Conservation (phyloP, 495 filamentous ascomycete species). For the Viridothelium virens region DNA sequence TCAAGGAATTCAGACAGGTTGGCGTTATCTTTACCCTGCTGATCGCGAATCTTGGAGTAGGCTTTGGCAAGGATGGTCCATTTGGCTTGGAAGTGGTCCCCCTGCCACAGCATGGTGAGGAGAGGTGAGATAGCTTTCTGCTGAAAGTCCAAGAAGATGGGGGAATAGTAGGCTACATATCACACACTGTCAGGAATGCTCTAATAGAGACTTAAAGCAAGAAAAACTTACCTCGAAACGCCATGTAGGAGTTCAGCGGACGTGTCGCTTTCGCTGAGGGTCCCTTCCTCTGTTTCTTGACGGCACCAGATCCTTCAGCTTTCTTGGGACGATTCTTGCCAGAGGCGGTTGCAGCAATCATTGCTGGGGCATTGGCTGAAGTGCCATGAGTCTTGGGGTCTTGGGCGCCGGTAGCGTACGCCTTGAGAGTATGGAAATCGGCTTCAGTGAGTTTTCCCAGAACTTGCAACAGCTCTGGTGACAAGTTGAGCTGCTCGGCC, state of each 20-base stretch:
- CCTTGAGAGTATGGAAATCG: slow-evolving; percentile 10
- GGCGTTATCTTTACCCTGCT: slow-evolving; percentile 34
- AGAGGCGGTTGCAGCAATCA: slow-evolving; percentile 5
- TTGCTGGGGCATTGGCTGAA: neutral
- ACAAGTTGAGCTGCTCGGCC: slow-evolving; percentile 9
- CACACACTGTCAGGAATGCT: neutral
- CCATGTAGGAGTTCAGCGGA: slow-evolving; percentile 9
- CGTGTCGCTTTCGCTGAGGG: slow-evolving; percentile 9
- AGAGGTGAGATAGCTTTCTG: slow-evolving; percentile 31
- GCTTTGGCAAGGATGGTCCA: slow-evolving; percentile 45
- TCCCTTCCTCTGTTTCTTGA: slow-evolving; percentile 11
- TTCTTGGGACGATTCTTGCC: slow-evolving; percentile 10
- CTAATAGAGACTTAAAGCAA: neutral
- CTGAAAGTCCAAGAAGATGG: slow-evolving; percentile 12
- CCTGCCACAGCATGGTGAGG: slow-evolving; percentile 40
- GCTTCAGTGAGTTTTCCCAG: slow-evolving; percentile 9
- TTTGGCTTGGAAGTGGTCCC: slow-evolving; percentile 41
- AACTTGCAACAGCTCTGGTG: slow-evolving; percentile 7
- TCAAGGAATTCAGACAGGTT: slow-evolving; percentile 37
- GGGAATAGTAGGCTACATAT: slow-evolving; percentile 14
- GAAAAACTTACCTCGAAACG: neutral
- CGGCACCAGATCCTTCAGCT: slow-evolving; percentile 11
- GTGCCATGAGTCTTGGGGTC: slow-evolving; percentile 9
- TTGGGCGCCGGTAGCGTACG: slow-evolving; percentile 4
- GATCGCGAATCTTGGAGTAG: slow-evolving; percentile 45